Conservation (phyloP, 768 basidiomycete species). For the Psilocybe tampanensis region DNA sequence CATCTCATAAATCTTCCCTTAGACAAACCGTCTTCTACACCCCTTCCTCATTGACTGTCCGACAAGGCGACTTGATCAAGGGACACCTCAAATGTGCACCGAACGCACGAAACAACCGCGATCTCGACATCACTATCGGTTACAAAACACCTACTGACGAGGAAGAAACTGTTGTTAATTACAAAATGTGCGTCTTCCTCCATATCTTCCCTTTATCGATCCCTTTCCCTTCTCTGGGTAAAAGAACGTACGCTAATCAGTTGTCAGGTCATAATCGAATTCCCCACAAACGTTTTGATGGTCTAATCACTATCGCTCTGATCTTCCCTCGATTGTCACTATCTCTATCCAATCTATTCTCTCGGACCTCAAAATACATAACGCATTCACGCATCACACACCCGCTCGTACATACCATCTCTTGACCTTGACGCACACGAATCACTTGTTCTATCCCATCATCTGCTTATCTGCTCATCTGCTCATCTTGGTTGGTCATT, state of each 20-base stretch:
- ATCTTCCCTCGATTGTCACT: background rate
- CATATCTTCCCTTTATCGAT: constrained; percentile 19
- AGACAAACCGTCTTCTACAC: constrained; percentile 99
- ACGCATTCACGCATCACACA: constrained; percentile 8
- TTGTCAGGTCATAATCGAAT: constrained; percentile 72
- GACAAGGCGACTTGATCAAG: constrained; percentile 68
- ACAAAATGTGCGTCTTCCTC: constrained; percentile 81
- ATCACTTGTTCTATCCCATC: background rate
- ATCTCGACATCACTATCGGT: constrained; percentile 86
- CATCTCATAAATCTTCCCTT: too few species aligned
- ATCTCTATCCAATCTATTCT: background rate
- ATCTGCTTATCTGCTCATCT: background rate
- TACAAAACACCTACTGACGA: constrained; percentile 52
- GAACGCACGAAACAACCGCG: constrained; percentile 91
- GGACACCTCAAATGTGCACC: constrained; percentile 82
- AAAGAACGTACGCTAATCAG: constrained; percentile 59
- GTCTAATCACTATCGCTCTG: constrained; percentile 9
- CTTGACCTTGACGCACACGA: background rate
- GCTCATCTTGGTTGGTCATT: background rate
- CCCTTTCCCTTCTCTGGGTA: constrained; percentile 5
- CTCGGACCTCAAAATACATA: constrained; percentile 6
- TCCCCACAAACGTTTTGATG: constrained; percentile 8
- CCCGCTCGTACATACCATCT: constrained; percentile 2
- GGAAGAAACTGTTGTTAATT: constrained; percentile 49
- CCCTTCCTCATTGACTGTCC: constrained; percentile 70